Base-by-base conservation (phyloP, 2,329 filamentous ascomycete genomes). In the Lithohypha guttulata region DNA sequence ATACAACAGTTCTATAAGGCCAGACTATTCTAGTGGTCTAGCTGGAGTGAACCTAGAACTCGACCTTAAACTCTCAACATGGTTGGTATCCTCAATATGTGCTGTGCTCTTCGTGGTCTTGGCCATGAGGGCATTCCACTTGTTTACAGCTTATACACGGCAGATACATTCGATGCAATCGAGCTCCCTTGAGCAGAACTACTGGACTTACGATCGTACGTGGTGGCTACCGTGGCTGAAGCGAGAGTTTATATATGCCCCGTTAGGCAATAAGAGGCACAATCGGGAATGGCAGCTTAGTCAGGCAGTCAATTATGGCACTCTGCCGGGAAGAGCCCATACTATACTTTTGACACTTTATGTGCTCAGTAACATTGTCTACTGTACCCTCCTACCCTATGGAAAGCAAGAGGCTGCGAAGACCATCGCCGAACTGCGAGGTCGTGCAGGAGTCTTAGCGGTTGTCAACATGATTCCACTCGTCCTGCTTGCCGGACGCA, bases 381-480 rank as follows among this genome's bases (percentile, higher is more conserved):
- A 91, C 62, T 87, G 82, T 56, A 40, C 53, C 26, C 51, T 62
- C 18, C 54, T 70, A 34, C 59, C 65, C 44, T 69, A 68, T 44
- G 44, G 45, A 2, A 56, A 58, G 35, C 63, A 64, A 30, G 53
- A 62, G 22, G 62, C 59, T 39, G 57, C 59, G 32, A 71, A 79
- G 2, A 68, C 93, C 19, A 67, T 83, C 20, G 87, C 87, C 17
- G 82, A 93, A 56, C 69, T 95, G 29, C 80, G 91, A 52, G 87
- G 87, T 25, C 77, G 91, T 42, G 82, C 83, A 5, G 91, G 91
- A 39, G 81, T 80, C 6, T 71, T 98, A 47, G 79, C 87, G 3
- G 70, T 86, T 8, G 73, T 93, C 53, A 98, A 95, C 64, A 83
- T 96, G 75, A 76, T 98, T 21, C 87, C 91, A 4, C 76, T 95